These are phyloP conservation scores for Cicer pinnatifidum DNA, from an alignment of 306 rosid genomes.

Conservation along the genomic window DNA sequence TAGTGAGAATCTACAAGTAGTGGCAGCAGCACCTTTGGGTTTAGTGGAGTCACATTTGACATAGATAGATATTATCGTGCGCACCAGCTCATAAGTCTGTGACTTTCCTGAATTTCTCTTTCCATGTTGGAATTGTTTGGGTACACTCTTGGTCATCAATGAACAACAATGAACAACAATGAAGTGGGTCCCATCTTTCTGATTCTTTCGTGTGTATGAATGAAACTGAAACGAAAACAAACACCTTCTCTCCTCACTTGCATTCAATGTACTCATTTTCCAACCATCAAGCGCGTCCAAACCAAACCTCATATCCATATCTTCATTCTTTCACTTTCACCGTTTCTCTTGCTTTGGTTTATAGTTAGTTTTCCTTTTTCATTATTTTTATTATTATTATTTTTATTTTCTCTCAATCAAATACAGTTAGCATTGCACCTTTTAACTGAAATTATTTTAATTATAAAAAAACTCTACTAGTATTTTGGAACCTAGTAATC, in stretches of 20 bases:
- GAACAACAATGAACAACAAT: constrained; percentile 9
- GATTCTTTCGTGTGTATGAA: constrained; percentile 32
- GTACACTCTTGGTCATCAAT: background rate
- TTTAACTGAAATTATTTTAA: constrained; percentile 25
- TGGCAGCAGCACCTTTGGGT: constrained; percentile 41
- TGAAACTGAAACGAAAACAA: background rate
- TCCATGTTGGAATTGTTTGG: constrained; percentile 33
- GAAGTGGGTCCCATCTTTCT: constrained; percentile 46
- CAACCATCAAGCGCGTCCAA: constrained; percentile 54
- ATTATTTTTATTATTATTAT: too few species aligned
- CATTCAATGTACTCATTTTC: constrained; percentile 15
- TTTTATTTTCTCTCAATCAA: constrained; percentile 13
- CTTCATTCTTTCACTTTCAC: constrained; percentile 39
- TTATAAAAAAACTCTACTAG: background rate
- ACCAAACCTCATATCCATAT: constrained; percentile 41
- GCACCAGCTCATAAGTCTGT: constrained; percentile 71
- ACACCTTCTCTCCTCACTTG: background rate
- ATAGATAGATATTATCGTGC: constrained; percentile 56
- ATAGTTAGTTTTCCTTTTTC: background rate
- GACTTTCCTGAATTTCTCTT: background rate
- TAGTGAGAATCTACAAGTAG: constrained; percentile 40
- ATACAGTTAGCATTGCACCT: constrained; percentile 38
- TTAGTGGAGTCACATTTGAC: constrained; percentile 51
- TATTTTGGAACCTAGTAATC: constrained; percentile 48
- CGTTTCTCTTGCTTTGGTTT: constrained; percentile 20